These are phyloP conservation scores for Trichomonas gallinae DNA, from an alignment of 208 protist species.

Conservation along the genomic window DNA sequence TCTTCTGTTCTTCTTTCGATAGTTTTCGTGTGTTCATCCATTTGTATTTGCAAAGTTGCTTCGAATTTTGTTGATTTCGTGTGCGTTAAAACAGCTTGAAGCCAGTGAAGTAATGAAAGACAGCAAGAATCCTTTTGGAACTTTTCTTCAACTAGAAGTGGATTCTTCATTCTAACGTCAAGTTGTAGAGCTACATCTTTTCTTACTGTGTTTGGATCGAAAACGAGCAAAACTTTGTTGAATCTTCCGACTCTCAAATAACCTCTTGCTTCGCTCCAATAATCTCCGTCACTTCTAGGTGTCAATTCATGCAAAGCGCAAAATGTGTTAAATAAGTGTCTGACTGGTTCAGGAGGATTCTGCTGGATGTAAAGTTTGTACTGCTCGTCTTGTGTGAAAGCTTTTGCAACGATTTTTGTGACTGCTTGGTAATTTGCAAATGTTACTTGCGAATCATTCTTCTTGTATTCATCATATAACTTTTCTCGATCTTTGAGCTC, in stretches of 20 bases:
- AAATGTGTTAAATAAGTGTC: not conserved
- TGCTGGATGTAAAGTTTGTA: slow-evolving; percentile 13
- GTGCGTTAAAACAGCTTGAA: not conserved
- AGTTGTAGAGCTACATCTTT: not conserved
- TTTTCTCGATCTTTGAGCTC: not conserved
- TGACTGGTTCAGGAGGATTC: not conserved
- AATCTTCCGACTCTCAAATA: not conserved
- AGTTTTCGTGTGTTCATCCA: not conserved
- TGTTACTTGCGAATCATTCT: not conserved
- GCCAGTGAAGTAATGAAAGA: not conserved
- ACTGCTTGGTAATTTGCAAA: not conserved
- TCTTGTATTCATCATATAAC: not conserved
- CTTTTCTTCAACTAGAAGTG: not conserved
- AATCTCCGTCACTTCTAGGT: not conserved
- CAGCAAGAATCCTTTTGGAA: not conserved
- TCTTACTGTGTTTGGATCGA: not conserved
- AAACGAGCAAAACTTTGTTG: not conserved
- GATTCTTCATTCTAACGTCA: not conserved
- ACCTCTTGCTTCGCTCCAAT: not conserved
- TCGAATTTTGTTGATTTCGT: not conserved
- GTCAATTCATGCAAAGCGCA: not conserved
- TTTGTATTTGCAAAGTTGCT: not conserved
- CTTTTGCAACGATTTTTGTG: not conserved
- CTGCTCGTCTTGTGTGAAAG: not conserved
- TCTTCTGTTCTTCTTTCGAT: not conserved